Evolutionary conservation across 306 rosid species (phyloP), one percentile per base, ranked within the genome.

Genomic region (Fragaria iinumae): DNA sequence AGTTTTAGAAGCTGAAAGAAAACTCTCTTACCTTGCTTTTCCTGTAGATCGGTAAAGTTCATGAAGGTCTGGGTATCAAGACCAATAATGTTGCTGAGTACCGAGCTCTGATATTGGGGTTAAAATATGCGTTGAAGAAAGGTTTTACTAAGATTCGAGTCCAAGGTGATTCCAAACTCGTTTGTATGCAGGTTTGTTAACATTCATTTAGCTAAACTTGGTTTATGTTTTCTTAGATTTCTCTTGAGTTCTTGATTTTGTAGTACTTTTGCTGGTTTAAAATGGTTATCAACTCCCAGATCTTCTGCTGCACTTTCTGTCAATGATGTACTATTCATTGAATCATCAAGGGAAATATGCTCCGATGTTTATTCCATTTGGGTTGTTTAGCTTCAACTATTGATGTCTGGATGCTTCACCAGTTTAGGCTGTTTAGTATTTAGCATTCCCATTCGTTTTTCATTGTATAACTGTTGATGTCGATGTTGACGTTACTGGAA

Each of bases 141-240:
- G 98, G 98, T 25, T 95, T 87, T 83, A 86, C 83, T 60, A 81
- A 68, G 72, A 91, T 95, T 70, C 76, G 39, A 52, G 82, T 86
- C 82, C 85, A 79, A 72, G 98, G 98, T 70, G 98, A 95, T 83
- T 95, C 98, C 86, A 95, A 92, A 82, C 98, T 95, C 64, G 91
- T 95, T 76, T 95, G 96, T 86, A 84, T 84, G 96, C 98, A 95
- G 98, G 98, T 95, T 79, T 77, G 89, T 77, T 83, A 3, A n/a
- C 18, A 11, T 56, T 12, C 20, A 14, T 43, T 68, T 52, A 64
- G 41, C n/a, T 43, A 2, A 67, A 13, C 49, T 55, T 56, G 68
- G 29, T 82, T 11, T 13, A 59, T 39, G 36, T 1, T 20, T 53
- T 59, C 6, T 53, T 43, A 63, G 59, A 14, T 0, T 68, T 72